Evolutionary conservation across 31 red algal species (phyloP).

Genomic region (Porphyra umbilicalis): DNA sequence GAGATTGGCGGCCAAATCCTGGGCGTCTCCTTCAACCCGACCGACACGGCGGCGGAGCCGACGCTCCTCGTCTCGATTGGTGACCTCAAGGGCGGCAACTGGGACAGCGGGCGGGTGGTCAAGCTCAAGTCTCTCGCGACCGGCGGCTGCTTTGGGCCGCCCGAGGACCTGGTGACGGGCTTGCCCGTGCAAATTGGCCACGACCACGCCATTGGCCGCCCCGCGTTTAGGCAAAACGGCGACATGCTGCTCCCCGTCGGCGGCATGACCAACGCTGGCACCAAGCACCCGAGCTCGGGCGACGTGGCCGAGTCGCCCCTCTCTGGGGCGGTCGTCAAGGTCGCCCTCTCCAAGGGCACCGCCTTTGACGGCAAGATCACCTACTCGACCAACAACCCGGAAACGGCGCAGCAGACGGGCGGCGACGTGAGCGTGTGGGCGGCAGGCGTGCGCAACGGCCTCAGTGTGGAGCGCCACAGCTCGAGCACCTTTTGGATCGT

Average conservation of each 20-base stretch:
- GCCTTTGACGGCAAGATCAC: conserved; percentile 37
- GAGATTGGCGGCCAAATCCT: conserved; percentile 21
- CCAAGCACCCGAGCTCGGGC: conserved; percentile 22
- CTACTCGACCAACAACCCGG: conserved; percentile 24
- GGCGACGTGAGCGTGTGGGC: conserved; percentile 32
- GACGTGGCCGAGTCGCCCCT: conserved; percentile 29
- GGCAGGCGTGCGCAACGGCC: conserved; percentile 29
- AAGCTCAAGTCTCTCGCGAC: conserved; percentile 15
- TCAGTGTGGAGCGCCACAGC: conserved; percentile 16
- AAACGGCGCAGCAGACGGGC: neutral
- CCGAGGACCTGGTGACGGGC: conserved; percentile 27
- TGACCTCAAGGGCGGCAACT: conserved; percentile 12
- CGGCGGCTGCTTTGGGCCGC: conserved; percentile 13
- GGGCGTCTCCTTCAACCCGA: conserved; percentile 28
- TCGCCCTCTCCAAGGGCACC: conserved; percentile 24
- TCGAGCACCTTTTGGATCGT: conserved; percentile 18
- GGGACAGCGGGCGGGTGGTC: conserved; percentile 24
- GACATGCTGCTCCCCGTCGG: conserved; percentile 26
- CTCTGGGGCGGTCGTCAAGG: conserved; percentile 21
- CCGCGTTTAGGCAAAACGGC: conserved; percentile 22
- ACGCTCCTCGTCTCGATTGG: conserved; percentile 15
- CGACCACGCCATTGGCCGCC: conserved; percentile 28
- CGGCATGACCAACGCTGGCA: conserved; percentile 30
- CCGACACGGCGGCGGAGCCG: conserved; percentile 9
- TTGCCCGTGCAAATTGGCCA: conserved; percentile 21